phyloP scores from a whole-genome alignment of 495 filamentous ascomycete species.

The Terfezia claveryi region DNA sequence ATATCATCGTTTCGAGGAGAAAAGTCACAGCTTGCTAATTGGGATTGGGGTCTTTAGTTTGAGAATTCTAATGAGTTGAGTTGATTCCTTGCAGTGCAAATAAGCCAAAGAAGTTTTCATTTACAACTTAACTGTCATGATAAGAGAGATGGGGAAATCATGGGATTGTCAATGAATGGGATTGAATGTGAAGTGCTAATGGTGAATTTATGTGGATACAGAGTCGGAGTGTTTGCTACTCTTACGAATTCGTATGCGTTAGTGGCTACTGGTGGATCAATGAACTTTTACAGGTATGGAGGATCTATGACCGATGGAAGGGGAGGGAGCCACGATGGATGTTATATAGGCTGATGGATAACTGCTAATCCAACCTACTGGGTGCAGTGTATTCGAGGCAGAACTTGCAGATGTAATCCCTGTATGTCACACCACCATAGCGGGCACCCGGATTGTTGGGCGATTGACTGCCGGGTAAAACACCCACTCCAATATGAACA shows the following conservation, averaged over 20 bases:
- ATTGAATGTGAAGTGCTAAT: not conserved
- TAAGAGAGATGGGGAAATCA: too few species aligned
- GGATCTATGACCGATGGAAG: not conserved
- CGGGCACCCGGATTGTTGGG: constrained; percentile 85
- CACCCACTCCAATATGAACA: too few species aligned
- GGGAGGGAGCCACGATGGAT: not conserved
- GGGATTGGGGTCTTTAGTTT: constrained; percentile 31
- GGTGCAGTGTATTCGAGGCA: constrained; percentile 57
- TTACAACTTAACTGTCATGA: not conserved
- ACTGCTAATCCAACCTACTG: not conserved
- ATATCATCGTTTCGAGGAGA: too few species aligned
- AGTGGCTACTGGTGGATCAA: constrained; percentile 78
- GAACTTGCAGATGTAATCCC: constrained; percentile 94
- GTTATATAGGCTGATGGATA: not conserved
- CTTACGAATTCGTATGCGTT: constrained; percentile 91
- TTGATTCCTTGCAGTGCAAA: constrained; percentile 1
- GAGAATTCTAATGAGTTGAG: constrained; percentile 95
- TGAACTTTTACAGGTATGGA: constrained; percentile 80
- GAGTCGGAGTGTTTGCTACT: constrained; percentile 87
- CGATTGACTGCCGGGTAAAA: constrained; percentile 72
- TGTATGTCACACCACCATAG: constrained; percentile 93
- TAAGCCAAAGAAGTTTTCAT: too few species aligned
- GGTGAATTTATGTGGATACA: constrained; percentile 21
- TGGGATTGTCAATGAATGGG: not conserved
- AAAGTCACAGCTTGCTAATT: too few species aligned